Conservation (phyloP, 371 early-diverging fungal species). For the Neoconidiobolus thromboides region DNA sequence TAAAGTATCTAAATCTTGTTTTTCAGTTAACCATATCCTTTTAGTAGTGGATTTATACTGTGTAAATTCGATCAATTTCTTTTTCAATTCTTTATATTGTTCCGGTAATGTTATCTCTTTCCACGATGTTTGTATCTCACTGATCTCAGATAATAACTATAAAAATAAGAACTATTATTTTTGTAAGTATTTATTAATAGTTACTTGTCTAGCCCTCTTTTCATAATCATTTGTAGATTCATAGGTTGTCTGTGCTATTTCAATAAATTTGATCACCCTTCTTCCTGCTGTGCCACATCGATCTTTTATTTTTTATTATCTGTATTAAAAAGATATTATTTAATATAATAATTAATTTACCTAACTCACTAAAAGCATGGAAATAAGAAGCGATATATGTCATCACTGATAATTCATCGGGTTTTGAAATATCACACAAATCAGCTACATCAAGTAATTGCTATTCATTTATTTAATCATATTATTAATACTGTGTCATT, state of each 20-base stretch:
- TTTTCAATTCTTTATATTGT: conserved; percentile 54
- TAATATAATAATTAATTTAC: conserved; percentile 13
- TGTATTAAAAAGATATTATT: neutral
- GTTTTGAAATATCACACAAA: conserved; percentile 79
- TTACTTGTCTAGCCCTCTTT: conserved; percentile 36
- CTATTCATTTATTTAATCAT: conserved; percentile 8
- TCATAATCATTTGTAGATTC: conserved; percentile 85
- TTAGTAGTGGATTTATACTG: conserved; percentile 65
- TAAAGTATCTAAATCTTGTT: conserved; percentile 67
- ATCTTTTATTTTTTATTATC: conserved; percentile 15
- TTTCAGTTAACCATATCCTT: conserved; percentile 75
- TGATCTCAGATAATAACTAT: conserved; percentile 41
- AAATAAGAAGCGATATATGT: conserved; percentile 98
- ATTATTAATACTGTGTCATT: neutral
- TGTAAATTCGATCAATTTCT: conserved; percentile 47
- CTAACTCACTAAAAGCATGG: conserved; percentile 82
- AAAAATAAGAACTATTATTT: neutral
- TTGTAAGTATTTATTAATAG: neutral
- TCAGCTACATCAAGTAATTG: conserved; percentile 90
- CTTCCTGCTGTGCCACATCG: conserved; percentile 79
- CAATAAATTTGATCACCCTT: conserved; percentile 78
- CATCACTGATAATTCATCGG: conserved; percentile 95
- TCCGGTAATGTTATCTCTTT: conserved; percentile 30
- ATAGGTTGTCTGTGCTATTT: conserved; percentile 66
- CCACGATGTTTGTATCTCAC: conserved; percentile 42